Base-by-base conservation (phyloP, 208 protist species). In the Crithidia acanthocephali region DNA sequence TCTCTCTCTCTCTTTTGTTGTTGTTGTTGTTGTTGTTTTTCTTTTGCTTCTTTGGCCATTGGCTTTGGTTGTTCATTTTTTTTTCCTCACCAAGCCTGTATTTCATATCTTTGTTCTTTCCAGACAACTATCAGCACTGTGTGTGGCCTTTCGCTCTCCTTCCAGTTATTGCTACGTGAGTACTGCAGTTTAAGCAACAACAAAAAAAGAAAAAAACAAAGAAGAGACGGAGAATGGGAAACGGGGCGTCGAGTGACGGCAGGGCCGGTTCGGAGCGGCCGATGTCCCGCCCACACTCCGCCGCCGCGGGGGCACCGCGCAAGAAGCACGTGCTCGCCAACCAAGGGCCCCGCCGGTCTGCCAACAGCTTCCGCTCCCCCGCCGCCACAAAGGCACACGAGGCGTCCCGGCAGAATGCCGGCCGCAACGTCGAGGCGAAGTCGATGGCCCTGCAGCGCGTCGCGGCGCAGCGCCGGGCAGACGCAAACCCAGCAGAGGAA, bases 251-350 rank as follows among this genome's bases (percentile, higher is more conserved):
- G 2, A 75, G 40, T 22, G 53, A 76, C 9, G 11, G 27, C 35
- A 48, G 40, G 25, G 52, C 37, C 30, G 62, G 25, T 18, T 48
- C 67, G 5, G 42, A 47, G 20, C 32, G 53, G 25, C 66, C 65
- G 18, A 47, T 40, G 28, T 55, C 67, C 40, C 63, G 72, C 25
- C 48, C 63, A 18, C 44, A 60, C 47, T 69, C 63, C 18, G 22
- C 62, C 2, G 18, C 63, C 25, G 35, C 55, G 20, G n/a, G 50
- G 40, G 59, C 32, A 57, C 65, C 65, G 32, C 78, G 45, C 30
- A 61, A 55, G n/a, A 44, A 50, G 58, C 65, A 65, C 20, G 52
- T 77, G 68, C 70, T 77, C 27, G 77, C 72, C 42, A 77, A 76
- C 67, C 72, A 60, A 20, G 55, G 45, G 9, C 72, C 63, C 6